Base-by-base conservation (phyloP, 345 rosid species). In the Geranium brycei region DNA sequence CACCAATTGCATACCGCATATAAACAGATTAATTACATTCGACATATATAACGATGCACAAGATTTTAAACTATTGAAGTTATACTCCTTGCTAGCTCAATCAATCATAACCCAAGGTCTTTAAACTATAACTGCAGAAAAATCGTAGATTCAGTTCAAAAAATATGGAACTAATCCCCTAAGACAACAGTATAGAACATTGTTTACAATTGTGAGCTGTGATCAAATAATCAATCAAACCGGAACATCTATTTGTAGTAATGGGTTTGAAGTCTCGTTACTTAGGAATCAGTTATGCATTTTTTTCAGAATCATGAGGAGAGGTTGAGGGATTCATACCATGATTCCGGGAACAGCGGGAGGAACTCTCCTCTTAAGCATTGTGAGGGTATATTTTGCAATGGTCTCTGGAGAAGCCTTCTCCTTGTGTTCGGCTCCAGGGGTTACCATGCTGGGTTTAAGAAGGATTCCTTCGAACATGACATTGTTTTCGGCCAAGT, bases 381-480 rank as follows among this genome's bases (percentile, higher is more conserved):
- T 83, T 31, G 85, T 87, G 60, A 92, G 93, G n/a, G 98, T 92
- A 66, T 76, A 81, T 65, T 92, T 83, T 62, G 98, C 98, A 58
- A 92, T 84, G 19, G 87, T 85, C 74, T 82, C 96, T 2, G 98
- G 95, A 57, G 88, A 84, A 65, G 98, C 96, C 88, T 75, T 89
- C 69, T 86, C 79, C 71, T 83, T 87, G 76, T 89, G 97, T 72
- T 89, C 98, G 51, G 98, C 97, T 1, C 98, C 98, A 5, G 98
- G 96, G 19, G 95, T 89, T 41, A 91, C 98, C 98, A 92, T 92
- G 86, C 98, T 92, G 12, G 98, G 98, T 75, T 92, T 92, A 67
- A 92, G 88, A 38, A 92, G 76, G 75, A 92, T 92, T 56, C 98
- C 98, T 75, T 92, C 98, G n/a, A 89, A 82, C 69, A 79, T 19